Conservation (phyloP, 2,329 filamentous ascomycete genomes). For the Aspergillus latus region DNA sequence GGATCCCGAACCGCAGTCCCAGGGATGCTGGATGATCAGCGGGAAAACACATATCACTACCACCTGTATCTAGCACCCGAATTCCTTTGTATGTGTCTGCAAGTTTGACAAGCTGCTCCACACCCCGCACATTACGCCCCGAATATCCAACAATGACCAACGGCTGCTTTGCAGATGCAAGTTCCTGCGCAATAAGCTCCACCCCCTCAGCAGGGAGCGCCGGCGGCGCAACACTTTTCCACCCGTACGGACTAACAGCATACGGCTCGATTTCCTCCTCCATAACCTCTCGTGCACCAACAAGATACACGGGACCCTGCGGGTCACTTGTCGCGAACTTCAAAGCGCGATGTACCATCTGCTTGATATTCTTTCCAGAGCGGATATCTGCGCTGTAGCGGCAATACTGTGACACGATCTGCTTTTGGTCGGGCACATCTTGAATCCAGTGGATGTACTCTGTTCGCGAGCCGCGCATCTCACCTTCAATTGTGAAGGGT, state of each 20-base stretch:
- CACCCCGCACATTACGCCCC: conserved; percentile 47
- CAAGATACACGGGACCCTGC: conserved; percentile 76
- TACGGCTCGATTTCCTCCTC: conserved; percentile 79
- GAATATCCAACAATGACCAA: conserved; percentile 53
- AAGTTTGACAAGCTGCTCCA: conserved; percentile 47
- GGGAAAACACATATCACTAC: conserved; percentile 54
- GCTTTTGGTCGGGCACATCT: conserved; percentile 77
- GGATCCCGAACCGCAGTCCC: conserved; percentile 70
- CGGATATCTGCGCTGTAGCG: conserved; percentile 80
- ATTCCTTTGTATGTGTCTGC: conserved; percentile 51
- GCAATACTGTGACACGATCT: conserved; percentile 81
- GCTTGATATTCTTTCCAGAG: conserved; percentile 80
- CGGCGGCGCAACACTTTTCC: conserved; percentile 69
- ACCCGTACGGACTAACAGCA: conserved; percentile 64
- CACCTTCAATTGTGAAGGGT: conserved; percentile 74
- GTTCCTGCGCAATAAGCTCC: conserved; percentile 43
- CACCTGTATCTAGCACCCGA: conserved; percentile 54
- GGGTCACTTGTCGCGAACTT: conserved; percentile 78
- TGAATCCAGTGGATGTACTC: conserved; percentile 91
- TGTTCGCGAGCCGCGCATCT: conserved; percentile 70
- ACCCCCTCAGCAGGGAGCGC: conserved; percentile 55
- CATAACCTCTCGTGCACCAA: conserved; percentile 77
- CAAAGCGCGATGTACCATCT: conserved; percentile 80
- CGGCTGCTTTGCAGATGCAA: conserved; percentile 50
- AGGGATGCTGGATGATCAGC: conserved; percentile 57